Percentiles rank a stretch among this genome's conserved stretches.
These are phyloP conservation scores for Thalia dealbata DNA, from an alignment of 176 grass and related monocot species.

Conservation along the genomic window DNA sequence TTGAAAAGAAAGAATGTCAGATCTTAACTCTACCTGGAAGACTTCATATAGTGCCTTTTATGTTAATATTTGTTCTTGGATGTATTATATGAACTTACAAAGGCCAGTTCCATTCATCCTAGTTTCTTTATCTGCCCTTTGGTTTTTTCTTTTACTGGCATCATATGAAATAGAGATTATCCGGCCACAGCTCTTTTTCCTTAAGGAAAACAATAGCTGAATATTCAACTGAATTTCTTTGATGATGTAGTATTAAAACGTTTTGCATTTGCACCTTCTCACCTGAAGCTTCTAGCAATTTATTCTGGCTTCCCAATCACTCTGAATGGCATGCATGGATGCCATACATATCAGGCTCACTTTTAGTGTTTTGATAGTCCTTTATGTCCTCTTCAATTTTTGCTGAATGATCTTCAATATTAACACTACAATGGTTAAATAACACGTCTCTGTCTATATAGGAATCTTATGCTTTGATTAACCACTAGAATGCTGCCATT, in stretches of 20 bases:
- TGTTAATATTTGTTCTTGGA: not conserved
- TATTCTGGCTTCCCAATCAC: not conserved
- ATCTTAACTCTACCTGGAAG: not conserved
- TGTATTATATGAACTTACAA: not conserved
- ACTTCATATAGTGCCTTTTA: not conserved
- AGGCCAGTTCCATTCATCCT: not conserved
- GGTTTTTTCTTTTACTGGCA: not conserved
- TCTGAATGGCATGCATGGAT: not conserved
- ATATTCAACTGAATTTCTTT: constrained; percentile 2
- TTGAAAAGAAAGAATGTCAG: not conserved
- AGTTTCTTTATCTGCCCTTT: not conserved
- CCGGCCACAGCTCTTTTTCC: not conserved
- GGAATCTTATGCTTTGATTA: not conserved
- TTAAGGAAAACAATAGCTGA: not conserved
- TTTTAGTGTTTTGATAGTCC: no score
- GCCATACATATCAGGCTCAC: no score
- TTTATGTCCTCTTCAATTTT: not conserved
- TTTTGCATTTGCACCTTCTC: not conserved
- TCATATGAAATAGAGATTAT: no score
- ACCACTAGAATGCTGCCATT: not conserved
- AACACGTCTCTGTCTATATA: not conserved
- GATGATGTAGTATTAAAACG: not conserved
- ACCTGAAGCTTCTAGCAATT: not conserved
- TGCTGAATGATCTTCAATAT: not conserved
- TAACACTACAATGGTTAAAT: no score